Evolutionary conservation across 1,284 basidiomycete species (phyloP), one percentile per base, ranked within the genome.

Genomic region (Cryptococcus wingfieldii): DNA sequence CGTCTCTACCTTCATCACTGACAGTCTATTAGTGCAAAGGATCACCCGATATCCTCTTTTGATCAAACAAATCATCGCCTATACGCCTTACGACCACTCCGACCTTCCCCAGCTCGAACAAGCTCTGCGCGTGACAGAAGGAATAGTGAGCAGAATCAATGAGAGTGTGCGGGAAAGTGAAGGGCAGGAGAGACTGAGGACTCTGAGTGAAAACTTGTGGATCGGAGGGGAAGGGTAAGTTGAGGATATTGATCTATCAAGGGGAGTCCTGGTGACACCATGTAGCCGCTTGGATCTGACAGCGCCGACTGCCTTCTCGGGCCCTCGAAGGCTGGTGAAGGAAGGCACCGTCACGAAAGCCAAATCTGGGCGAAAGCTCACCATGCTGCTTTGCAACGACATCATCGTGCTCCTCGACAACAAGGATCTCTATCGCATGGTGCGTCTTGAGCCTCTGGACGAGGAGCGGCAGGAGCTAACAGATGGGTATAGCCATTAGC

Each of bases 31-130:
- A 92, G 90, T 97, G 93, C 94, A 97, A 84, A 85, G 93, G 13
- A 85, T 96, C 52, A 95, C 93, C 1, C 82, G 90, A 56, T 97
- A 96, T 71, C 93, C 93, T 0, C 80, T 97, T 0, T 80, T 97
- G 34, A 85, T 96, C 61, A 84, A 85, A 54, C 89, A 90, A 84
- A 89, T 97, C 59, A 75, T 90, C 14, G 81, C 86, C 38, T 90
- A 93, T 69, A 92, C 90, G 1, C 83, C 86, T 25, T 70, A 76
- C 0, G 83, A 83, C 51, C 63, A 71, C 38, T 41, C 50, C 13
- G 50, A 53, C 18, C 70, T 93, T 65, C 79, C 81, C 38, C 71
- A 72, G 14, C 71, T 71, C 0, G 82, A 95, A 34, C 70, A 72
- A 0, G 83, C 89, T 0, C 80, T 89, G 3, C 75, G 80, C 10